Percentiles rank a stretch among this genome's conserved stretches.
Conservation (phyloP, 495 filamentous ascomycete species). For the Daldinia concentrica region DNA sequence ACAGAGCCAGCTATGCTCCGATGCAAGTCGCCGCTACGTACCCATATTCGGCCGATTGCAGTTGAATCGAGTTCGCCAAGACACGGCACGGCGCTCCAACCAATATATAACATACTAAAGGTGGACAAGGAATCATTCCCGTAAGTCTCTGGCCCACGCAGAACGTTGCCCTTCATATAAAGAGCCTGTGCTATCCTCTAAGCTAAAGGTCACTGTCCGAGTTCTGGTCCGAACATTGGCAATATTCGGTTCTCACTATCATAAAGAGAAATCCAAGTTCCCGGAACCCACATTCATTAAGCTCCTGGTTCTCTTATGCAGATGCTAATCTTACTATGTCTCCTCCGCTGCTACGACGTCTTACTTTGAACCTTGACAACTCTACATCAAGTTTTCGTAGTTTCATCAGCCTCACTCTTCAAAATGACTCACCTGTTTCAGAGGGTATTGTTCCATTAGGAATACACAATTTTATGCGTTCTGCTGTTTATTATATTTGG, state of each 20-base stretch:
- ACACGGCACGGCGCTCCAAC: slow-evolving; percentile 29
- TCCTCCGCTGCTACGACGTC: slow-evolving; percentile 13
- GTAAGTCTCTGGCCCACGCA: slow-evolving; percentile 26
- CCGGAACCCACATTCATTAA: slow-evolving; percentile 20
- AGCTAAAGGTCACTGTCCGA: slow-evolving; percentile 19
- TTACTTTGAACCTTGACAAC: slow-evolving; percentile 2
- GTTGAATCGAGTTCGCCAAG: slow-evolving; percentile 38
- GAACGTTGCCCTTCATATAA: slow-evolving; percentile 11
- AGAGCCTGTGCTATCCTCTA: slow-evolving; percentile 20
- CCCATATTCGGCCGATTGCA: slow-evolving; percentile 42
- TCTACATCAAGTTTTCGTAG: slow-evolving; percentile 11
- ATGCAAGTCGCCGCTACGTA: slow-evolving; percentile 34
- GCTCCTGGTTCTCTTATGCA: slow-evolving; percentile 25
- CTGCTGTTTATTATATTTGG: neutral
- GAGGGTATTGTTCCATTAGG: slow-evolving; percentile 14
- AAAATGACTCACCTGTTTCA: slow-evolving; percentile 4
- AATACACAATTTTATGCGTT: neutral
- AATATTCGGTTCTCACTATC: slow-evolving; percentile 23
- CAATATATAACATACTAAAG: slow-evolving; percentile 13
- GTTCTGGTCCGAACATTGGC: slow-evolving; percentile 23
- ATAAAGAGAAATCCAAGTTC: slow-evolving; percentile 19
- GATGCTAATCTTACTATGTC: slow-evolving; percentile 38
- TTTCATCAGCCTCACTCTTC: slow-evolving; percentile 13
- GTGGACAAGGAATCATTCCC: slow-evolving; percentile 27
- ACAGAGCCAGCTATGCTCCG: slow-evolving; percentile 16